Evolutionary conservation across 768 basidiomycete genomes (phyloP).

Genomic region (Termitomyces sp.): DNA sequence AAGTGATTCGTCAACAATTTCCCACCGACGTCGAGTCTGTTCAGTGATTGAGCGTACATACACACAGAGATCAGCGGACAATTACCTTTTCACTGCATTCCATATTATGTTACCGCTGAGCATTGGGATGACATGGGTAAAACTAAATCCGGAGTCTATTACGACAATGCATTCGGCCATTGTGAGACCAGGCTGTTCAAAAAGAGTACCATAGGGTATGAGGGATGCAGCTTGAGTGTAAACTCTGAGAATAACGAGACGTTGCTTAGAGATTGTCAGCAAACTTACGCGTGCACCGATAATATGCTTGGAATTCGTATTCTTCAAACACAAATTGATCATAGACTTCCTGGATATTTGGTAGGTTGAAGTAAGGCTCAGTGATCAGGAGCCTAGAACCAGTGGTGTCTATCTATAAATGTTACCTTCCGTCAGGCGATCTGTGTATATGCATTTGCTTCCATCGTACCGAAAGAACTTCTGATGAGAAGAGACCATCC

Average conservation of each 20-base stretch:
- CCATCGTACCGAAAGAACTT: constrained; percentile 54
- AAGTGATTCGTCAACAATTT: constrained; percentile 94
- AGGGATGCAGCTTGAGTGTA: constrained; percentile 64
- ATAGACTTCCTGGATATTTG: constrained; percentile 86
- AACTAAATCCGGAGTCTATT: constrained; percentile 91
- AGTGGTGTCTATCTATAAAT: constrained; percentile 61
- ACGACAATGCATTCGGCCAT: constrained; percentile 75
- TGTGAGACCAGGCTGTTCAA: constrained; percentile 40
- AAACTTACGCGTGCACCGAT: constrained; percentile 73
- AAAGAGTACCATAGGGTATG: constrained; percentile 71
- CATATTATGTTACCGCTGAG: constrained; percentile 70
- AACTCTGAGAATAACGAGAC: constrained; percentile 4
- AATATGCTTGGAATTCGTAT: constrained; percentile 85
- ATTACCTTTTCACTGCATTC: constrained; percentile 77
- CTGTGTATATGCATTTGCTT: background rate
- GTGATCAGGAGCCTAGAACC: constrained; percentile 79
- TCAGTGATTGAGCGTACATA: constrained; percentile 6
- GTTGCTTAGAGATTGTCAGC: background rate
- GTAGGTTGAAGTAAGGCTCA: constrained; percentile 92
- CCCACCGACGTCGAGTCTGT: constrained; percentile 90
- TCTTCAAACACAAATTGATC: constrained; percentile 97
- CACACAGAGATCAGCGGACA: constrained; percentile 2
- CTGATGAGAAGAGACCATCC: constrained; percentile 81
- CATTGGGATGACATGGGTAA: constrained; percentile 86
- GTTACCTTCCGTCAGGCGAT: constrained; percentile 4